These are phyloP conservation scores for Epichloe gansuensis DNA, from an alignment of 2,329 filamentous ascomycete genomes.

Conservation along the genomic window DNA sequence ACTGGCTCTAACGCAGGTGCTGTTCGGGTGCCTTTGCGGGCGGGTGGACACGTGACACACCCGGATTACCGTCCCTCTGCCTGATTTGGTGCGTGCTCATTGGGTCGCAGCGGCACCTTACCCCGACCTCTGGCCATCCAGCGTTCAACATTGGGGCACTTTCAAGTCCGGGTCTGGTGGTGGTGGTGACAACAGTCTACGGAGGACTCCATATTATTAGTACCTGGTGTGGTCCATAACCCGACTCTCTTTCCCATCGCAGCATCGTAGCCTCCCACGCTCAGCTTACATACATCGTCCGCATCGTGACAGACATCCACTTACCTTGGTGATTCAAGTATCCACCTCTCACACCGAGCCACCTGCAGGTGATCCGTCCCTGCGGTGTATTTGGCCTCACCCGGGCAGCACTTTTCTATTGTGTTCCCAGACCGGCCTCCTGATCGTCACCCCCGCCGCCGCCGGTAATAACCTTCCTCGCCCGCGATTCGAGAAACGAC, in stretches of 20 bases:
- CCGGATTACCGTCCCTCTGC: background rate
- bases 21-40: background rate
- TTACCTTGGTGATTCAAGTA: background rate
- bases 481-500: conserved; percentile 1
- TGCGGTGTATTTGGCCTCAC: background rate
- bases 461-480: background rate
- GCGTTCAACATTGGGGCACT: background rate
- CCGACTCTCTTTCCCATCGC: background rate
- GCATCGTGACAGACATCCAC: conserved; percentile 1
- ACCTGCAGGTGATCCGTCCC: background rate
- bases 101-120: background rate
- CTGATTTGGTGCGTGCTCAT: background rate
- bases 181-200: background rate
- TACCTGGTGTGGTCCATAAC: background rate
- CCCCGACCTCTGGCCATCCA: background rate
- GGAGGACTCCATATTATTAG: background rate
- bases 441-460: background rate
- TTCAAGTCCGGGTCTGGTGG: background rate
- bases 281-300: background rate
- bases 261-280: background rate
- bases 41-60: background rate
- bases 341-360: background rate
- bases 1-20: background rate
- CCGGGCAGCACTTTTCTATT: background rate
- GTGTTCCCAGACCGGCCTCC: background rate